Percentiles rank a stretch among this genome's conserved stretches.
These are phyloP conservation scores for Coemansia sp. DNA, from an alignment of 192 early-diverging fungal species.

Conservation along the genomic window DNA sequence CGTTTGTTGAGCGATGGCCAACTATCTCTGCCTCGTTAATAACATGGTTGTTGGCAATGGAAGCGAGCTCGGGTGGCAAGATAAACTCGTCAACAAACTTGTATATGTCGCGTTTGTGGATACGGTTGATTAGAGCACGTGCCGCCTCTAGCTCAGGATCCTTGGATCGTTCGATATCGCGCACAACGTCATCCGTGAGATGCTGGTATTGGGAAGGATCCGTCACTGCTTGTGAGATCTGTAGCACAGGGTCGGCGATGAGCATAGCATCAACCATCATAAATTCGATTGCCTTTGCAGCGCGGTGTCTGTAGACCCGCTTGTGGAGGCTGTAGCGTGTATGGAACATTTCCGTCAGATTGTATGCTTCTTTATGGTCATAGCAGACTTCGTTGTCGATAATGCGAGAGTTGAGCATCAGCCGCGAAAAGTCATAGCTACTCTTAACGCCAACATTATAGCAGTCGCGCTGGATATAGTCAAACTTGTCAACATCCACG, in stretches of 20 bases:
- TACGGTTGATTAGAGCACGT: conserved; percentile 65
- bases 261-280: conserved; percentile 90
- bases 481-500: conserved; percentile 94
- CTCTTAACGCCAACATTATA: conserved; percentile 65
- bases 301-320: conserved; percentile 86
- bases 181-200: conserved; percentile 83
- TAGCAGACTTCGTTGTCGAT: conserved; percentile 89
- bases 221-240: conserved; percentile 63
- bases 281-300: conserved; percentile 74
- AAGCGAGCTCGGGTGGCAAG: conserved; percentile 57
- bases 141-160: conserved; percentile 68
- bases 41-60: conserved; percentile 28
- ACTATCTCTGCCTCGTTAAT: conserved; percentile 64
- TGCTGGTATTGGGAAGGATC: conserved; percentile 67
- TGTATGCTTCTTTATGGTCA: conserved; percentile 86
- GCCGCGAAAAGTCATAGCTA: conserved; percentile 61
- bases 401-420: conserved; percentile 82
- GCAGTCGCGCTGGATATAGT: conserved; percentile 76
- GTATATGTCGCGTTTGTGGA: conserved; percentile 84
- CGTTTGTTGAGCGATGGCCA: conserved; percentile 60
- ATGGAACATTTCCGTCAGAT: conserved; percentile 84
- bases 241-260: conserved; percentile 72
- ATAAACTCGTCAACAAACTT: conserved; percentile 80
- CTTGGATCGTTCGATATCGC: conserved; percentile 65
- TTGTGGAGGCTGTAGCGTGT: conserved; percentile 79